phyloP scores from a whole-genome alignment of 441 rosid genomes.

The Populus trichocarpa region DNA sequence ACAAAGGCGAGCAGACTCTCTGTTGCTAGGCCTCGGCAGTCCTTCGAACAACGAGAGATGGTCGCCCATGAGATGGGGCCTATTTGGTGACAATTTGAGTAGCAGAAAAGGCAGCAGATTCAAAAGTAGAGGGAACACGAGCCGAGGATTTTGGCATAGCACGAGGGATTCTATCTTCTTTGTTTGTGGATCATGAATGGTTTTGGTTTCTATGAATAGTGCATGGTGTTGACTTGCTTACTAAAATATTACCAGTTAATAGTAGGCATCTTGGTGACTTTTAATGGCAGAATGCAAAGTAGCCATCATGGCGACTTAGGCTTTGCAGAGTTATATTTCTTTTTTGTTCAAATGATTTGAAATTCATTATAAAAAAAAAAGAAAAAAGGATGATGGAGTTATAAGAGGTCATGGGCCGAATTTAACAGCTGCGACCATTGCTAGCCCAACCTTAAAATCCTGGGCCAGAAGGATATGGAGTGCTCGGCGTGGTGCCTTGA shows the following conservation, averaged over 20 bases:
- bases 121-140: neutral
- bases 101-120: conserved; percentile 1
- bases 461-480: neutral
- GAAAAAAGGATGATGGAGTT: no score
- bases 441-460: neutral
- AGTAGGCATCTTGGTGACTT: no score
- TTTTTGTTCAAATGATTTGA: no score
- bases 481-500: no score
- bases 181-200: neutral
- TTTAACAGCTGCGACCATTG: neutral
- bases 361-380: no score
- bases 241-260: no score
- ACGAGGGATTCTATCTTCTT: neutral
- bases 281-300: no score
- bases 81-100: neutral
- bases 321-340: no score
- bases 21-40: neutral
- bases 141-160: no score
- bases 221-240: no score
- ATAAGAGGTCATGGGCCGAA: neutral
- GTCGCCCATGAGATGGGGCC: conserved; percentile 11
- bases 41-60: neutral
- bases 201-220: neutral
- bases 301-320: no score
- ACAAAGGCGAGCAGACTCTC: no score